A percentile compares a stretch with the other conserved stretches of the same genome.
phyloP scores from a whole-genome alignment of 371 early-diverging fungal genomes.

The Mucor lusitanicus region DNA sequence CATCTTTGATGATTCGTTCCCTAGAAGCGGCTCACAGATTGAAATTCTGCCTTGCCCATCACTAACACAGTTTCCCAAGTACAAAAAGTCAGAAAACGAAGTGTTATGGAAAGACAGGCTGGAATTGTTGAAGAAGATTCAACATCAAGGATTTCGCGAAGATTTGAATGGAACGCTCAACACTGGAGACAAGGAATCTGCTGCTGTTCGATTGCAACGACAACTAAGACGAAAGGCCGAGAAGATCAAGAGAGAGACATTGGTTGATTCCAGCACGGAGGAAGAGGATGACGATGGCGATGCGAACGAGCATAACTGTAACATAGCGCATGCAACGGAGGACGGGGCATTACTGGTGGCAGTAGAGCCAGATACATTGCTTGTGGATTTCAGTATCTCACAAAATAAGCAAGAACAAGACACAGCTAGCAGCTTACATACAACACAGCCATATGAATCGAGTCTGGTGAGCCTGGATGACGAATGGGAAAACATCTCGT shows the following conservation, averaged over 20 bases:
- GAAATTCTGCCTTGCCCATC: slow-evolving; percentile 19
- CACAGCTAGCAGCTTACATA: not conserved
- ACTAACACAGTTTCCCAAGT: slow-evolving; percentile 1
- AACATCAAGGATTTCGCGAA: slow-evolving; percentile 5
- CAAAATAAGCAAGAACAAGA: not conserved
- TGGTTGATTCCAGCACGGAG: not conserved
- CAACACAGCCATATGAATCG: not conserved
- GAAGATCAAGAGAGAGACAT: slow-evolving; percentile 12
- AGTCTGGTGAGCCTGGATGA: not conserved
- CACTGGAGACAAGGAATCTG: not conserved
- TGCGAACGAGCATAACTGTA: not conserved
- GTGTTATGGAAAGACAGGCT: slow-evolving; percentile 15
- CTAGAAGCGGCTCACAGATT: not conserved
- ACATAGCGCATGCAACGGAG: not conserved
- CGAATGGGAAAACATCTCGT: not conserved
- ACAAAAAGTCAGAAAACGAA: slow-evolving; percentile 2
- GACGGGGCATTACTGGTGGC: not conserved
- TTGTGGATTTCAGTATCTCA: not conserved
- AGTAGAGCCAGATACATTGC: not conserved
- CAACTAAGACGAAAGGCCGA: slow-evolving; percentile 6
- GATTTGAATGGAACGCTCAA: slow-evolving; percentile 4
- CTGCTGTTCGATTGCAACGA: slow-evolving; percentile 3
- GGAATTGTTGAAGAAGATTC: slow-evolving; percentile 9
- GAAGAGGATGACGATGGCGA: not conserved
- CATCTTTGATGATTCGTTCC: not conserved